A percentile compares a stretch with the other conserved stretches of the same genome.
phyloP scores from a whole-genome alignment of 2,329 filamentous ascomycete species.

The Fusarium sororula region DNA sequence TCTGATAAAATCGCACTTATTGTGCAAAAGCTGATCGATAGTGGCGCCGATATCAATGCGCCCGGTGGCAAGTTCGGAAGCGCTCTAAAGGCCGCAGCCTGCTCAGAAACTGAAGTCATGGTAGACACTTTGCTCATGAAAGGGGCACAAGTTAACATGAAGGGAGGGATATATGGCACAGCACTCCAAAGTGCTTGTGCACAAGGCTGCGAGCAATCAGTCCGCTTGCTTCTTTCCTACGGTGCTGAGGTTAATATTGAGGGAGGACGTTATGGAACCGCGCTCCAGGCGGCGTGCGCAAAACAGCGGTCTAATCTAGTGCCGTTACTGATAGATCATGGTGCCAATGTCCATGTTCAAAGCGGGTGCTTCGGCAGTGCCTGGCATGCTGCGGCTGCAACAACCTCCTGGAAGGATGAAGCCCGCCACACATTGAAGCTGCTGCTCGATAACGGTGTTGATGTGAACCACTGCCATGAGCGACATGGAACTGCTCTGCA shows the following conservation, averaged over 20 bases:
- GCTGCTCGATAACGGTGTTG: not conserved
- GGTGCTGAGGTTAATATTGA: fast-evolving
- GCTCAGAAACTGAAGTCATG: too few relatives aligned
- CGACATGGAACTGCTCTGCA: fast-evolving
- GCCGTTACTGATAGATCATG: not conserved
- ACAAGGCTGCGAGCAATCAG: fast-evolving
- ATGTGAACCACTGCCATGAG: fast-evolving
- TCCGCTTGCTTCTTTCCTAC: fast-evolving
- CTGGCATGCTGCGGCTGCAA: not conserved
- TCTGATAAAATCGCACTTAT: fast-evolving
- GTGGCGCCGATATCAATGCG: not conserved
- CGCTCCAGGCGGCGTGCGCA: not conserved
- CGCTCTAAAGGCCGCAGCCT: too few relatives aligned
- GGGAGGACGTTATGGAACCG: fast-evolving
- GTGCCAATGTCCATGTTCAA: not conserved
- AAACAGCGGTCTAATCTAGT: too few relatives aligned
- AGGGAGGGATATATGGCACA: fast-evolving
- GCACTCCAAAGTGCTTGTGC: not conserved
- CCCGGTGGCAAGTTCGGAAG: not conserved
- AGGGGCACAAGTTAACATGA: fast-evolving
- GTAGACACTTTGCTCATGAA: fast-evolving
- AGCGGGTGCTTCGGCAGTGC: fast-evolving
- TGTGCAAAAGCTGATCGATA: not conserved
- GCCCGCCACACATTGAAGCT: not conserved
- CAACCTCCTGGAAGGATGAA: fast-evolving